Evolutionary conservation across 768 basidiomycete species (phyloP).

Genomic region (Infundibulicybe gibba): DNA sequence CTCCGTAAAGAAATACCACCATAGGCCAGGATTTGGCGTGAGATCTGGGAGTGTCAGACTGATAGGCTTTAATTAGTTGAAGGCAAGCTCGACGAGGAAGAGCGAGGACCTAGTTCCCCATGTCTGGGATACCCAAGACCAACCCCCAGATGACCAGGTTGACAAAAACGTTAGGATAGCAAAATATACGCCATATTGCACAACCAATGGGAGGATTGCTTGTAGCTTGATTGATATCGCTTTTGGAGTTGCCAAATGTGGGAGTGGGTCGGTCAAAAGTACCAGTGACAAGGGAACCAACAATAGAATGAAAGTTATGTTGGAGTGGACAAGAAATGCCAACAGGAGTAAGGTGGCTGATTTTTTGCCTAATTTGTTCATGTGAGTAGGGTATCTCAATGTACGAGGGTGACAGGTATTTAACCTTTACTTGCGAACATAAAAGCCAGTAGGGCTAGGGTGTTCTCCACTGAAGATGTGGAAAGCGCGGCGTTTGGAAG

Average conservation of each 20-base stretch:
- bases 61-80: constrained; percentile 4
- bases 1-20: constrained; percentile 99
- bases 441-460: constrained; percentile 60
- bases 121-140: constrained; percentile 69
- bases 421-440: constrained; percentile 69
- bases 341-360: constrained; percentile 61
- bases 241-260: constrained; percentile 63
- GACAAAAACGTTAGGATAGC: constrained; percentile 44
- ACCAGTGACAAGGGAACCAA: constrained; percentile 66
- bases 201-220: constrained; percentile 31
- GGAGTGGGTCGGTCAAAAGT: constrained; percentile 55
- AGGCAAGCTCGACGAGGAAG: neutral
- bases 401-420: neutral
- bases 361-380: constrained; percentile 42
- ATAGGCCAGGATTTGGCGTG: constrained; percentile 90
- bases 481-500: constrained; percentile 79
- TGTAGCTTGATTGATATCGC: constrained; percentile 24
- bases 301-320: constrained; percentile 66
- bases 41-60: constrained; percentile 85
- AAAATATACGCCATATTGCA: constrained; percentile 52
- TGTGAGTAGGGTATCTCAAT: neutral
- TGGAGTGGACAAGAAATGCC: constrained; percentile 69
- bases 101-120: constrained; percentile 79
- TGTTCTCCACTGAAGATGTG: constrained; percentile 80
- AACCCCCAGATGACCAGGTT: constrained; percentile 55